phyloP scores from a whole-genome alignment of 805 yeast genomes.

The Torulaspora gathmanii region DNA sequence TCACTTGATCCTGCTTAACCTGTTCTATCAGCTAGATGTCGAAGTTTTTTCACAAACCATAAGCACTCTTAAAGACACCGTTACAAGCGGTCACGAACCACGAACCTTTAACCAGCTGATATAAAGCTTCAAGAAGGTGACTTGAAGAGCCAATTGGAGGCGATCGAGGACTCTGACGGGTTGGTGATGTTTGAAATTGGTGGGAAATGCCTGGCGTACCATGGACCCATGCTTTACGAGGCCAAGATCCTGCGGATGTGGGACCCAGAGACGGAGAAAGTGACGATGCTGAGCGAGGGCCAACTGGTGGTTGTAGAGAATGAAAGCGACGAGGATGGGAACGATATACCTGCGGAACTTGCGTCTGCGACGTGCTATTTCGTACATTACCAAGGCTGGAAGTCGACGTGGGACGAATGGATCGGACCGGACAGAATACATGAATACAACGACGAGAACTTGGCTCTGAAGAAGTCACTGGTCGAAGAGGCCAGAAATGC shows the following conservation, averaged over 20 bases:
- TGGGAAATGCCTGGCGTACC: slow-evolving; percentile 67
- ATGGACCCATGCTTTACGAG: slow-evolving; percentile 86
- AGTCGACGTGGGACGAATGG: slow-evolving; percentile 96
- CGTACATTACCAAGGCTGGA: slow-evolving; percentile 95
- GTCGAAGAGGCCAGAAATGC: slow-evolving; percentile 42
- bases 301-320: slow-evolving; percentile 28
- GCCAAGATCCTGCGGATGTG: slow-evolving; percentile 70
- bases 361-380: slow-evolving; percentile 45
- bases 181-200: slow-evolving; percentile 26
- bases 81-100: not conserved
- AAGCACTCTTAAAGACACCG: not conserved
- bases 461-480: slow-evolving; percentile 57
- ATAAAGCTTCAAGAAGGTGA: not conserved
- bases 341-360: slow-evolving; percentile 37
- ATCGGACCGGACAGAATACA: slow-evolving; percentile 64
- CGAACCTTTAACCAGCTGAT: not conserved
- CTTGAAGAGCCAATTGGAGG: not conserved
- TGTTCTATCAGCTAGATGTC: not conserved
- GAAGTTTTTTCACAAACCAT: slow-evolving; percentile 5
- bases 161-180: not conserved
- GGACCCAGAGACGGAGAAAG: slow-evolving; percentile 44
- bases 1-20: not conserved
- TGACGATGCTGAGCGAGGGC: slow-evolving; percentile 39
- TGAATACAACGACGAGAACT: slow-evolving; percentile 63
- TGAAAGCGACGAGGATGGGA: slow-evolving; percentile 16